Evolutionary conservation across 345 rosid species (phyloP).

Genomic region (Eucalyptus tenuipes): DNA sequence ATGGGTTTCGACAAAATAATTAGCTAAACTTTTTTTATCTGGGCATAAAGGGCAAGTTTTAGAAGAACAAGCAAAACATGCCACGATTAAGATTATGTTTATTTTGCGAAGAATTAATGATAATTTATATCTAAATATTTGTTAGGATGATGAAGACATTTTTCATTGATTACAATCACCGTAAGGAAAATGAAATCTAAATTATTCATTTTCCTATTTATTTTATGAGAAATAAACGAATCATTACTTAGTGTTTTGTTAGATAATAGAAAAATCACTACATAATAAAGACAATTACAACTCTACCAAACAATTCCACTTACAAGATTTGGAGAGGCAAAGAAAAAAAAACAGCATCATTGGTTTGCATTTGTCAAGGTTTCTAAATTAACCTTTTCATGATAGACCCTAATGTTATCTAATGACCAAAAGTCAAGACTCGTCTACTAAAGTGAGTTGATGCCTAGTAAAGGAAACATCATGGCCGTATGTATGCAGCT

Average conservation of each 20-base stretch:
- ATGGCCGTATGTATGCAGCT: not conserved
- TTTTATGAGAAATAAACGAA: rapidly evolving
- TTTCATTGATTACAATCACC: not conserved
- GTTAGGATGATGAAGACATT: not conserved
- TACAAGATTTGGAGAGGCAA: not conserved
- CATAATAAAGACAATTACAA: not conserved
- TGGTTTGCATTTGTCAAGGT: not conserved
- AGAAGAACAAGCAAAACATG: not conserved
- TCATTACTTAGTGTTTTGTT: not conserved
- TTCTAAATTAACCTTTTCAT: not conserved
- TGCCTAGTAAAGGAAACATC: not conserved
- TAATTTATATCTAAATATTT: not conserved
- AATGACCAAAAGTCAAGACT: not conserved
- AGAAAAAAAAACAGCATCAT: not conserved
- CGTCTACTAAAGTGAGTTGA: not conserved
- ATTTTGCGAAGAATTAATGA: not conserved
- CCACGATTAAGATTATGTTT: too few species aligned
- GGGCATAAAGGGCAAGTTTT: not conserved
- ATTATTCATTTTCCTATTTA: not conserved
- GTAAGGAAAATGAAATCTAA: not conserved
- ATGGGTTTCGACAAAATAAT: not conserved
- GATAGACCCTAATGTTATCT: not conserved
- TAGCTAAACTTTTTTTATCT: not conserved
- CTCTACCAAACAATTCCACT: not conserved
- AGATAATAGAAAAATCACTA: not conserved